Percentiles rank a stretch among this genome's conserved stretches.
These are phyloP conservation scores for Mucor ambiguus DNA, from an alignment of 371 early-diverging fungal genomes.

Conservation along the genomic window DNA sequence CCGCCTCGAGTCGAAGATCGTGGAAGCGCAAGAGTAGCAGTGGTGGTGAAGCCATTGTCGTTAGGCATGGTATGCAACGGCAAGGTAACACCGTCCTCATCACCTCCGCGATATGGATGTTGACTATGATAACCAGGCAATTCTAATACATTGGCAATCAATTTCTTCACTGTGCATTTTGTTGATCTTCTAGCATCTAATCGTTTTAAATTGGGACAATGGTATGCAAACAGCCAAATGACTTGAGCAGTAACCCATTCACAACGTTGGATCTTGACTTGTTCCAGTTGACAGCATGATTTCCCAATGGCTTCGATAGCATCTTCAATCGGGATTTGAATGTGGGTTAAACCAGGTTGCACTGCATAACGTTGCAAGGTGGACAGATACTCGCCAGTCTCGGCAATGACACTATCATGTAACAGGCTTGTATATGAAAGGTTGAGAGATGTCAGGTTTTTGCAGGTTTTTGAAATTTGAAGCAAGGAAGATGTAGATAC, in stretches of 20 bases:
- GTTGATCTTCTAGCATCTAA: conserved; percentile 52
- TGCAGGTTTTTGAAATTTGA: conserved; percentile 51
- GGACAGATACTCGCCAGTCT: conserved; percentile 66
- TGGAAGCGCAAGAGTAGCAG: not conserved
- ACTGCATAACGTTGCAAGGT: conserved; percentile 54
- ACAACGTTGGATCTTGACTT: conserved; percentile 55
- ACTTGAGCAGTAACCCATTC: conserved; percentile 62
- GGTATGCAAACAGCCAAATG: conserved; percentile 46
- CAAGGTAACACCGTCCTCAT: not conserved
- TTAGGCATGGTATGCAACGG: not conserved
- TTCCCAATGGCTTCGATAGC: conserved; percentile 52
- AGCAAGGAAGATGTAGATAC: conserved; percentile 62
- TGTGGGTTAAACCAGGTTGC: conserved; percentile 57
- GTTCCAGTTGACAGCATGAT: conserved; percentile 47
- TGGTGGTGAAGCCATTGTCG: not conserved
- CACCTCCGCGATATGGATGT: not conserved
- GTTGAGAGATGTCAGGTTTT: conserved; percentile 49
- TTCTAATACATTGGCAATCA: conserved; percentile 28
- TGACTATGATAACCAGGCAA: not conserved
- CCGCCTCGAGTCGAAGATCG: not conserved
- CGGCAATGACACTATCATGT: conserved; percentile 51
- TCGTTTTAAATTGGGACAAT: conserved; percentile 40
- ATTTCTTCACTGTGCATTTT: conserved; percentile 42
- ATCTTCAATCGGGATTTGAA: conserved; percentile 43
- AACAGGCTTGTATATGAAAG: conserved; percentile 54